These are phyloP conservation scores for Telfairia occidentalis DNA, from an alignment of 331 rosid species.

Conservation along the genomic window DNA sequence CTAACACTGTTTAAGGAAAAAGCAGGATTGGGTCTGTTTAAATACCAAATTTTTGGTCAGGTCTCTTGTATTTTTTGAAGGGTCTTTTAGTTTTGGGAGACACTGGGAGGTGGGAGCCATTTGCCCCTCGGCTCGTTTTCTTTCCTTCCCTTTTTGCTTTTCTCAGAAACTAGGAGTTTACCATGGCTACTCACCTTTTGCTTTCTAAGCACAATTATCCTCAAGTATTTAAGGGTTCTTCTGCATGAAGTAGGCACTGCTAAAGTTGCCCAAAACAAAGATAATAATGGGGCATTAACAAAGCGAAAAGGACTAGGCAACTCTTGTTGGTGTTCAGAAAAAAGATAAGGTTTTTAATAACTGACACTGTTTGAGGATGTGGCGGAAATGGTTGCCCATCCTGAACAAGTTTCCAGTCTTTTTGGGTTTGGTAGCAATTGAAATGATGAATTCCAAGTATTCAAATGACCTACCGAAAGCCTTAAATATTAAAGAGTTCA, in stretches of 20 bases:
- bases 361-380: slow-evolving; percentile 3
- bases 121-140: neutral
- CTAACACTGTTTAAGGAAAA: neutral
- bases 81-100: neutral
- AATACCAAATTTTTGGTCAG: slow-evolving; percentile 7
- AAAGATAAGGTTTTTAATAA: slow-evolving; percentile 8
- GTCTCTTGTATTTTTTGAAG: neutral
- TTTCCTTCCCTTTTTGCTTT: neutral
- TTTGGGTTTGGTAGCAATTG: slow-evolving; percentile 6
- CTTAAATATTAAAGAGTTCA: neutral
- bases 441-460: slow-evolving; percentile 7
- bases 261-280: neutral
- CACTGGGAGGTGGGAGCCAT: neutral
- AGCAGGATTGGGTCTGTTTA: neutral
- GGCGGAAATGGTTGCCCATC: slow-evolving; percentile 8
- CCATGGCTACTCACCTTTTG: neutral
- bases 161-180: neutral
- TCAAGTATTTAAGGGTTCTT: neutral
- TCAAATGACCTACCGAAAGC: slow-evolving; percentile 6
- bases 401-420: neutral
- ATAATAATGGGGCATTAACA: neutral
- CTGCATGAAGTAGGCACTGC: slow-evolving; percentile 2
- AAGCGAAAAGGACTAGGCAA: slow-evolving; percentile 7
- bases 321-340: slow-evolving; percentile 8
- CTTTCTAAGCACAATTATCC: neutral